Conservation (phyloP, 768 basidiomycete genomes). For the Termitomyces sp. region DNA sequence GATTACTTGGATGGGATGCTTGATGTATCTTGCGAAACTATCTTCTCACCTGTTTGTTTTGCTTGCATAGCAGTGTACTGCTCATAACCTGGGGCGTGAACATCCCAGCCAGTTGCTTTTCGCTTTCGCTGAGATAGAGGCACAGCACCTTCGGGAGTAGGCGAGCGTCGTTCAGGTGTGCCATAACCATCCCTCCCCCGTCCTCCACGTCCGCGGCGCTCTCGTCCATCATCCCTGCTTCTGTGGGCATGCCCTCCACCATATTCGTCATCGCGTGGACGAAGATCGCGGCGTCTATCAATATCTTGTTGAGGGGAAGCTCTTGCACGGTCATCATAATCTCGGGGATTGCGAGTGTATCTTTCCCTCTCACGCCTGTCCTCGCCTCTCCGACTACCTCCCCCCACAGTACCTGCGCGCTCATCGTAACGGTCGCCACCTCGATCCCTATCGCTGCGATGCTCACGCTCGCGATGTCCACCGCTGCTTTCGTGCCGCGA, state of each 20-base stretch:
- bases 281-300: constrained; percentile 43
- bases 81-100: constrained; percentile 93
- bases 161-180: constrained; percentile 76
- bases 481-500: constrained; percentile 55
- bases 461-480: constrained; percentile 46
- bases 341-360: constrained; percentile 36
- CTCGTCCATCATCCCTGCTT: constrained; percentile 27
- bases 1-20: too few species aligned
- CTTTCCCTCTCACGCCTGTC: constrained; percentile 50
- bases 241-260: constrained; percentile 30
- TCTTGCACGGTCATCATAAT: constrained; percentile 39
- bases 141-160: constrained; percentile 81
- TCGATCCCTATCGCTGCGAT: constrained; percentile 38
- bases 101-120: constrained; percentile 94
- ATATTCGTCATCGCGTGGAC: constrained; percentile 37
- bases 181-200: constrained; percentile 46
- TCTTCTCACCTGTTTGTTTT: constrained; percentile 84
- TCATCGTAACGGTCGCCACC: constrained; percentile 29
- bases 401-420: constrained; percentile 22
- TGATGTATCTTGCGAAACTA: background rate
- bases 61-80: constrained; percentile 93
- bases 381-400: constrained; percentile 34
- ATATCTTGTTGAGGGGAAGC: constrained; percentile 38
- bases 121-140: constrained; percentile 83
- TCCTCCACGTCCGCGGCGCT: constrained; percentile 31